phyloP scores from a whole-genome alignment of 202 grass and related monocot species.

The Miscanthus sacchariflorus region DNA sequence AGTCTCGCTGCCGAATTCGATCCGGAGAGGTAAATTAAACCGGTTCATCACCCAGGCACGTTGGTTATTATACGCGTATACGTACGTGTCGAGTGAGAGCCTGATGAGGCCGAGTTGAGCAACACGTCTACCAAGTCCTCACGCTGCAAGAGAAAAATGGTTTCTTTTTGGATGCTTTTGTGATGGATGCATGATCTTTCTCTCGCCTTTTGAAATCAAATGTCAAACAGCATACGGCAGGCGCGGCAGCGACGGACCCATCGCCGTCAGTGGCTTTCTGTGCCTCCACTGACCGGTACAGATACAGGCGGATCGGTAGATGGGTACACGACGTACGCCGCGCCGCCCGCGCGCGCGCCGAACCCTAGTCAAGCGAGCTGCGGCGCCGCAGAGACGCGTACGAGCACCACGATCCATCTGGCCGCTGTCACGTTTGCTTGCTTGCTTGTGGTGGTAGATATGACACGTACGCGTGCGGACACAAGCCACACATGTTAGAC shows the following conservation, averaged over 20 bases:
- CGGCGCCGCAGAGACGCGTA: background rate
- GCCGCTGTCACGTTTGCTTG: too few species aligned
- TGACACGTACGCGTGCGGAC: background rate
- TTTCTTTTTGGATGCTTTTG: conserved; percentile 6
- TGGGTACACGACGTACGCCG: background rate
- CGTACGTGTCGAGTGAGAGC: background rate
- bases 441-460: too few species aligned
- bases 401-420: too few species aligned
- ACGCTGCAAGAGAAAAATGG: background rate
- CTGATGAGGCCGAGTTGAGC: background rate
- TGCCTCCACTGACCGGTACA: conserved; percentile 69
- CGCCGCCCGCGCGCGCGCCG: background rate
- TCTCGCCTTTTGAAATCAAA: conserved; percentile 50
- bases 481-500: too few species aligned
- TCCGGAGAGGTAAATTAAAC: background rate
- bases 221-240: conserved; percentile 45
- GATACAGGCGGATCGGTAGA: conserved; percentile 28
- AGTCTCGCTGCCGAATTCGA: conserved; percentile 24
- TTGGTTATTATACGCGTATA: background rate
- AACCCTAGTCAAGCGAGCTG: background rate
- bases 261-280: conserved; percentile 69
- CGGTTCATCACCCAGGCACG: background rate
- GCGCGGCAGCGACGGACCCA: conserved; percentile 13
- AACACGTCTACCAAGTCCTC: background rate
- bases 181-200: background rate